Conservation (phyloP, 352 stramenopile species). For the Phytophthora cactorum region DNA sequence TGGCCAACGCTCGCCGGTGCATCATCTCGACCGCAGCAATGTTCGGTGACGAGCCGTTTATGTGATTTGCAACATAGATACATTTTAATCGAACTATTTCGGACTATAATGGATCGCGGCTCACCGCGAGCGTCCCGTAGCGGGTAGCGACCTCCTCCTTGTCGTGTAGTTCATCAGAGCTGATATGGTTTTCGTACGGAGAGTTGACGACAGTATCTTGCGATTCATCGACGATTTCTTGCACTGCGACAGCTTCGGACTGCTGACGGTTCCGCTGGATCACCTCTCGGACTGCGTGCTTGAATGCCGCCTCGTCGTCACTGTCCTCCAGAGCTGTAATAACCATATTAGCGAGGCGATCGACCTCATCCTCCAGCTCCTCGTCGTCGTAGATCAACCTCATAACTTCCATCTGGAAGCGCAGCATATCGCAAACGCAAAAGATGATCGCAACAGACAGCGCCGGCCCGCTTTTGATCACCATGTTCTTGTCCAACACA, state of each 20-base stretch:
- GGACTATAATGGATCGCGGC: constrained; percentile 24
- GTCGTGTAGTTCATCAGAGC: constrained; percentile 4
- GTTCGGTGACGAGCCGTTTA: not conserved
- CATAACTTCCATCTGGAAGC: constrained; percentile 62
- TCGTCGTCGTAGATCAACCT: constrained; percentile 61
- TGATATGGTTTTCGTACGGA: constrained; percentile 8
- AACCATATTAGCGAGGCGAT: constrained; percentile 45
- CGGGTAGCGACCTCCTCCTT: constrained; percentile 18
- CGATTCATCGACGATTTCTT: not conserved
- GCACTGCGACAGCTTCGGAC: constrained; percentile 14
- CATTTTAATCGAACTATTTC: constrained; percentile 13
- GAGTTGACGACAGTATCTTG: constrained; percentile 9
- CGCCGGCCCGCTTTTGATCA: constrained; percentile 53
- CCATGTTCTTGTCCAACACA: constrained; percentile 59
- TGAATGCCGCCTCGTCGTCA: constrained; percentile 43
- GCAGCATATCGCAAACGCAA: constrained; percentile 55
- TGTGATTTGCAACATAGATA: constrained; percentile 25
- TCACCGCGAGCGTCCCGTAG: constrained; percentile 28
- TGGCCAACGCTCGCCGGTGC: constrained; percentile 57
- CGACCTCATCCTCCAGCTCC: constrained; percentile 51
- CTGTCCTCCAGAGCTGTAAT: constrained; percentile 37
- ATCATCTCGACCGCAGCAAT: constrained; percentile 23
- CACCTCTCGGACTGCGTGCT: constrained; percentile 40
- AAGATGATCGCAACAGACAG: constrained; percentile 61
- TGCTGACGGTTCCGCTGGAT: constrained; percentile 35